Evolutionary conservation across 2,329 filamentous ascomycete species (phyloP).

Genomic region (Pestalotiopsis sp.): DNA sequence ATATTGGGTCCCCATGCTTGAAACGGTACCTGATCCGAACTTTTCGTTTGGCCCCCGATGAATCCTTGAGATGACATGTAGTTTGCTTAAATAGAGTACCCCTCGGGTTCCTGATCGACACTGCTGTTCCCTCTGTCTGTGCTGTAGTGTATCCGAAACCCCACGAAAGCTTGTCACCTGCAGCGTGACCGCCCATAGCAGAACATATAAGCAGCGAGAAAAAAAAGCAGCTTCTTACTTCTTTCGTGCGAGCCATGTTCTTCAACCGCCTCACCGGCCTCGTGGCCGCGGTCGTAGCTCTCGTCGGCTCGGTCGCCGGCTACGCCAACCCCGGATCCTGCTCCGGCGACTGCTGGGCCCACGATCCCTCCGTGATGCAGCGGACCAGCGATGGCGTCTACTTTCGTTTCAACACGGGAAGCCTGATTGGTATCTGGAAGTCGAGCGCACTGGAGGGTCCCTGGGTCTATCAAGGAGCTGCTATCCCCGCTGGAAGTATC

Average conservation of each 20-base stretch:
- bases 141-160: background rate
- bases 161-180: background rate
- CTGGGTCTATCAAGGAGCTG: constrained; percentile 46
- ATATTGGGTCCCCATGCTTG: background rate
- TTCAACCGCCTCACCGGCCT: constrained; percentile 4
- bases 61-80: background rate
- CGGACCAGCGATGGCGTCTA: constrained; percentile 41
- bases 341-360: constrained; percentile 38
- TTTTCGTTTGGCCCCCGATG: background rate
- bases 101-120: background rate
- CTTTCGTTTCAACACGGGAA: constrained; percentile 46
- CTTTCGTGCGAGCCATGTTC: background rate
- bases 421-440: constrained; percentile 41
- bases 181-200: background rate
- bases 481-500: constrained; percentile 37
- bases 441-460: constrained; percentile 39
- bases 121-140: background rate
- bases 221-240: background rate
- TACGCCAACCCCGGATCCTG: constrained; percentile 38
- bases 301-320: constrained; percentile 11
- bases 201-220: background rate
- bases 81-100: background rate
- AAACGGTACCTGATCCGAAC: background rate
- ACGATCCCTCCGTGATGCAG: constrained; percentile 42
- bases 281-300: background rate